Evolutionary conservation across 169 alveolate genomes (phyloP).

Genomic region (Babesia sp.): DNA sequence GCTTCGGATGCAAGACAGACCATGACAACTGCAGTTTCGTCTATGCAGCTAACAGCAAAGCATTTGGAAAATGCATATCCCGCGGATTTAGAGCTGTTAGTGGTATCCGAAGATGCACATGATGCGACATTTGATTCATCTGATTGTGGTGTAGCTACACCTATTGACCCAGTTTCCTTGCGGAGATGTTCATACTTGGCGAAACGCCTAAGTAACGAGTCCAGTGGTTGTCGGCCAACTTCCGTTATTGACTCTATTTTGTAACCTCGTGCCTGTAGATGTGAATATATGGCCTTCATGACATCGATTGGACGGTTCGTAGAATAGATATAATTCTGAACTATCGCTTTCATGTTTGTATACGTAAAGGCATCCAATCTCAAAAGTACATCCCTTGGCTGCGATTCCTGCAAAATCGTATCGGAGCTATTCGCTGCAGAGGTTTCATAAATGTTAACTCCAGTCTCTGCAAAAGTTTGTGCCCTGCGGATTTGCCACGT

Average conservation of each 20-base stretch:
- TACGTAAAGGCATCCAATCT: constrained; percentile 6
- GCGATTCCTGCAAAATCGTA: too few species aligned
- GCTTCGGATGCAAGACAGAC: constrained; percentile 10
- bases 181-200: not conserved
- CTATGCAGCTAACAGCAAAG: not conserved
- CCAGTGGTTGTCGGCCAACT: not conserved
- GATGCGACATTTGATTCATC: not conserved
- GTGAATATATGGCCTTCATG: constrained; percentile 2
- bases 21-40: constrained; percentile 3
- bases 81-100: not conserved
- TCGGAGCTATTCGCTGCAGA: too few species aligned
- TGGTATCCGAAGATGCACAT: not conserved
- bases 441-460: not conserved
- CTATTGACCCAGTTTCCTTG: not conserved
- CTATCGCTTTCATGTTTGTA: not conserved
- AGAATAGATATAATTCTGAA: not conserved
- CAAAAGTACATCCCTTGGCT: not conserved
- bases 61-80: constrained; percentile 18
- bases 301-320: constrained; percentile 9
- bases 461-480: not conserved
- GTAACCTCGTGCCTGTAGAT: constrained; percentile 12
- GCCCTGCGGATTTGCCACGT: not conserved
- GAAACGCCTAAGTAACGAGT: not conserved
- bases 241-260: not conserved
- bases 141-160: not conserved